Evolutionary conservation across 495 filamentous ascomycete genomes (phyloP).

Genomic region (Geoglossum glabrum): DNA sequence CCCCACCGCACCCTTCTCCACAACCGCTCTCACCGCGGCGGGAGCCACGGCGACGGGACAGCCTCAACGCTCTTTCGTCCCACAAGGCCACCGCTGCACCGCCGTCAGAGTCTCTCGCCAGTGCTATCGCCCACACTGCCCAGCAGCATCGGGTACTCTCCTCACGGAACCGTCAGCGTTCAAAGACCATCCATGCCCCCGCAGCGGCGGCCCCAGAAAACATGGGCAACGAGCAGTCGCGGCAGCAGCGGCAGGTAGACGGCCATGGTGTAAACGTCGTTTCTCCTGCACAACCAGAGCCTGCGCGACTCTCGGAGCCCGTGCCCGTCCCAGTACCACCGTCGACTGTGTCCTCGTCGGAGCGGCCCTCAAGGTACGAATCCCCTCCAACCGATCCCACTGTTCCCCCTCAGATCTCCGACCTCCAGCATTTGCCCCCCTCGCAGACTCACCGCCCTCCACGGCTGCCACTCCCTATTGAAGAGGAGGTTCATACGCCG

Average conservation of each 20-base stretch:
- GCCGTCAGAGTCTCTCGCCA: conserved; percentile 15
- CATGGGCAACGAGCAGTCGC: conserved; percentile 9
- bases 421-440: conserved; percentile 12
- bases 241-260: conserved; percentile 4
- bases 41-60: conserved; percentile 16
- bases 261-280: neutral
- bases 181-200: conserved; percentile 7
- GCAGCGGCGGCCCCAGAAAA: conserved; percentile 5
- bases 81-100: conserved; percentile 16
- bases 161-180: conserved; percentile 9
- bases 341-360: neutral
- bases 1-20: neutral
- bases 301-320: conserved; percentile 13
- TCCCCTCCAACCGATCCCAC: conserved; percentile 10
- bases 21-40: conserved; percentile 2
- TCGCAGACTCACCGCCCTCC: conserved; percentile 43
- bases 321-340: conserved; percentile 26
- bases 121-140: conserved; percentile 10
- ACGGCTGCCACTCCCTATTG: conserved; percentile 75
- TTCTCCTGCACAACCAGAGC: neutral
- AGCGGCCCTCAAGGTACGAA: conserved; percentile 3
- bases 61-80: conserved; percentile 12
- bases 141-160: conserved; percentile 5
- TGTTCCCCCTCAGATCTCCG: conserved; percentile 7
- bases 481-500: conserved; percentile 66